A percentile compares a stretch with the other conserved stretches of the same genome.
Conservation (phyloP, 495 filamentous ascomycete genomes). For the Hypoxylon lienhwacheense region DNA sequence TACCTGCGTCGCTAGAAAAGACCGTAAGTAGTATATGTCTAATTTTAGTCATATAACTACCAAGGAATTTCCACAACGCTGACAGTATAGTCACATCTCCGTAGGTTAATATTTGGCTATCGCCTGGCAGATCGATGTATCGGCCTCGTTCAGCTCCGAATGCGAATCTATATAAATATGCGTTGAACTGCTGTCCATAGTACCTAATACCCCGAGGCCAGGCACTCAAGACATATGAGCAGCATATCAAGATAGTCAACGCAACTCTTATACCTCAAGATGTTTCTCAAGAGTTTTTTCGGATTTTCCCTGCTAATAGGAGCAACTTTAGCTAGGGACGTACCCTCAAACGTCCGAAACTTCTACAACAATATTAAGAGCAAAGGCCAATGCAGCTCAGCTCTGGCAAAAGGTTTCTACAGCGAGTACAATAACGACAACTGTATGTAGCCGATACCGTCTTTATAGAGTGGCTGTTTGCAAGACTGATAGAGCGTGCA, state of each 20-base stretch:
- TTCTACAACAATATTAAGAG: slow-evolving; percentile 43
- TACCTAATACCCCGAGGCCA: background rate
- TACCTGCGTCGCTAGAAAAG: slow-evolving; percentile 4
- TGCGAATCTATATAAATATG: slow-evolving; percentile 21
- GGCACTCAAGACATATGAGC: background rate
- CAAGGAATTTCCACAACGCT: no score
- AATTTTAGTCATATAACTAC: slow-evolving; percentile 13
- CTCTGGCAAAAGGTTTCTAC: slow-evolving; percentile 44
- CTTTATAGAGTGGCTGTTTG: background rate
- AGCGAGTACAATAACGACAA: slow-evolving; percentile 37
- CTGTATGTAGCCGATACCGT: slow-evolving; percentile 28
- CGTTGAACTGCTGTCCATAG: background rate
- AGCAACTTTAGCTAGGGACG: slow-evolving; percentile 30
- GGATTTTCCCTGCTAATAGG: slow-evolving; percentile 27
- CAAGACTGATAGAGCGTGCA: slow-evolving; percentile 1
- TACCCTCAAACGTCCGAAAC: slow-evolving; percentile 41
- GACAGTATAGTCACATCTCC: no score
- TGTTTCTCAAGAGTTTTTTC: slow-evolving; percentile 27
- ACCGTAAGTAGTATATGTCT: slow-evolving; percentile 12
- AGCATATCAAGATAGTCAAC: background rate
- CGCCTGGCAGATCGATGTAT: no score
- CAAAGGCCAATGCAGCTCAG: slow-evolving; percentile 40
- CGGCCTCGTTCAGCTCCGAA: slow-evolving; percentile 5
- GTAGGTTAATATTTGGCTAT: no score
- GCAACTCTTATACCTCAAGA: slow-evolving; percentile 2